Evolutionary conservation across 1,284 basidiomycete genomes (phyloP).

Genomic region (Sporisorium sorghi): DNA sequence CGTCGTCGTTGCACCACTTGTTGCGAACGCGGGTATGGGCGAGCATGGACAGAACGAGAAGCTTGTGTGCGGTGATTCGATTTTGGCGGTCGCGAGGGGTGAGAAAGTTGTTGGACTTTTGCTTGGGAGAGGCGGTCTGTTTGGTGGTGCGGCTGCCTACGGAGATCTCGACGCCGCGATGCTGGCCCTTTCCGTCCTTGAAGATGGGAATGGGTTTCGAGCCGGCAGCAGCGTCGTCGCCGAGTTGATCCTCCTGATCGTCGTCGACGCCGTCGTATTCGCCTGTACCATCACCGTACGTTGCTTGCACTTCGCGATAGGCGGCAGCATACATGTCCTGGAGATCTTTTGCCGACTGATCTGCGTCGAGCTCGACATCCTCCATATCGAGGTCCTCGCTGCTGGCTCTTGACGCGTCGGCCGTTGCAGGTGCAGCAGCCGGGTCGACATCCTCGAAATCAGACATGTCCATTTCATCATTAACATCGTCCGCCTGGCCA

Average conservation of each 20-base stretch:
- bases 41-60: conserved; percentile 75
- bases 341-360: conserved; percentile 28
- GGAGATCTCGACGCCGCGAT: conserved; percentile 48
- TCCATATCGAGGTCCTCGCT: conserved; percentile 53
- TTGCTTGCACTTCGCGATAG: conserved; percentile 45
- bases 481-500: conserved; percentile 9
- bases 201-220: conserved; percentile 38
- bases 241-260: conserved; percentile 21
- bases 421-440: conserved; percentile 2
- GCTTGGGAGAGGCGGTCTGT: conserved; percentile 31
- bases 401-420: conserved; percentile 11
- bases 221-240: conserved; percentile 2
- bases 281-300: conserved; percentile 20
- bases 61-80: conserved; percentile 63
- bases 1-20: conserved; percentile 82
- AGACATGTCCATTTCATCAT: conserved; percentile 43
- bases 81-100: conserved; percentile 65
- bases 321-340: conserved; percentile 54
- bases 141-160: conserved; percentile 22
- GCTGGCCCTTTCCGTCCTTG: conserved; percentile 62
- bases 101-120: conserved; percentile 50
- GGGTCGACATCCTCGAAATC: conserved; percentile 59
- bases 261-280: conserved; percentile 25
- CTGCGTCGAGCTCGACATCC: conserved; percentile 54
- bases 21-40: conserved; percentile 83